Evolutionary conservation across 129 eudicot genomes (phyloP).

Genomic region (Helianthus tuberosus): DNA sequence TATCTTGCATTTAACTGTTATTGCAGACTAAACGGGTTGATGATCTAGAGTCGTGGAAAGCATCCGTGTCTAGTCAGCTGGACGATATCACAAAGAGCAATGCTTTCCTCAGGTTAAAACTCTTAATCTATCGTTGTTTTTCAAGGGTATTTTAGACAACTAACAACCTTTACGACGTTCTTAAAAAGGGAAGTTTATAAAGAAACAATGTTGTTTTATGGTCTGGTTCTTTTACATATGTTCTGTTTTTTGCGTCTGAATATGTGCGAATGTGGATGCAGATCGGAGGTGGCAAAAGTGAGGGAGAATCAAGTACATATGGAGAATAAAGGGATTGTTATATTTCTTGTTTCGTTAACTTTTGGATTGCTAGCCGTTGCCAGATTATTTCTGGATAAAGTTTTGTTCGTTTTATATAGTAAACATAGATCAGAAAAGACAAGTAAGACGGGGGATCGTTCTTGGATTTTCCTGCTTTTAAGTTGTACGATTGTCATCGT

Average conservation of each 20-base stretch:
- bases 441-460: slow-evolving; percentile 48
- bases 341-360: slow-evolving; percentile 66
- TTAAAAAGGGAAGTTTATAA: background rate
- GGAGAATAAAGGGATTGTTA: slow-evolving; percentile 91
- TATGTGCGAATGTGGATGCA: slow-evolving; percentile 37
- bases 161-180: background rate
- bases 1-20: slow-evolving; percentile 3
- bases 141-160: background rate
- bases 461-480: slow-evolving; percentile 73
- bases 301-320: slow-evolving; percentile 67
- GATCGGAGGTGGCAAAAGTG: slow-evolving; percentile 76
- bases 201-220: background rate
- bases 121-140: background rate
- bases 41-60: slow-evolving; percentile 85
- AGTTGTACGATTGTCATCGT: slow-evolving; percentile 55
- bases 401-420: slow-evolving; percentile 48
- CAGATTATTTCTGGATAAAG: slow-evolving; percentile 59
- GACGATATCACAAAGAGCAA: slow-evolving; percentile 61
- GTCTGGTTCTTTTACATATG: background rate
- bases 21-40: slow-evolving; percentile 73
- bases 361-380: slow-evolving; percentile 68
- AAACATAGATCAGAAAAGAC: slow-evolving; percentile 64
- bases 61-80: slow-evolving; percentile 65
- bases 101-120: slow-evolving; percentile 72
- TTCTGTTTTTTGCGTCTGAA: background rate